Conservation (phyloP, 2,329 filamentous ascomycete genomes). For the Penicillium sp. region DNA sequence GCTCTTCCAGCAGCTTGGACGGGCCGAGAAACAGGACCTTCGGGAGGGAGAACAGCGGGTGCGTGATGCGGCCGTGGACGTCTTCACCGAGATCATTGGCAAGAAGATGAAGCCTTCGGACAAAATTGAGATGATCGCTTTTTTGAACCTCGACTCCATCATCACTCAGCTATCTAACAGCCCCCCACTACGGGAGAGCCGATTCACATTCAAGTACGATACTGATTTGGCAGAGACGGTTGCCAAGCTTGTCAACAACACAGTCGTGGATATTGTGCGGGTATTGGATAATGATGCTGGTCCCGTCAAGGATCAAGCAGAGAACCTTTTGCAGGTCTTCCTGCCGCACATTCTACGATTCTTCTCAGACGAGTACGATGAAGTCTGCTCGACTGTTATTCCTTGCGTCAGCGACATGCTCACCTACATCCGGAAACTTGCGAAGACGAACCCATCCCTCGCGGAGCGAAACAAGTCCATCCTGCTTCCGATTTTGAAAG, state of each 20-base stretch:
- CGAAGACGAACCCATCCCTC: slow-evolving; percentile 62
- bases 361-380: slow-evolving; percentile 97
- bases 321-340: slow-evolving; percentile 75
- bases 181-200: slow-evolving; percentile 73
- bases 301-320: slow-evolving; percentile 69
- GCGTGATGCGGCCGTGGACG: slow-evolving; percentile 87
- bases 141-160: slow-evolving; percentile 83
- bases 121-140: slow-evolving; percentile 90
- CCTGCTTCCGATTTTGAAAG: slow-evolving; percentile 83
- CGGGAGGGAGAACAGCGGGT: slow-evolving; percentile 75
- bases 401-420: slow-evolving; percentile 89
- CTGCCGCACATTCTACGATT: slow-evolving; percentile 85
- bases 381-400: slow-evolving; percentile 94
- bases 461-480: slow-evolving; percentile 75
- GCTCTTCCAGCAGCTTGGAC: slow-evolving; percentile 84
- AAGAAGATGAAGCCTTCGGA: slow-evolving; percentile 97
- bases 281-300: slow-evolving; percentile 69
- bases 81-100: slow-evolving; percentile 90
- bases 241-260: slow-evolving; percentile 91
- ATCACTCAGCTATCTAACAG: slow-evolving; percentile 82
- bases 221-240: slow-evolving; percentile 93
- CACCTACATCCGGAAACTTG: slow-evolving; percentile 81
- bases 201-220: slow-evolving; percentile 84
- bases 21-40: slow-evolving; percentile 60
- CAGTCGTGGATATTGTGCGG: slow-evolving; percentile 80